A percentile compares a stretch with the other conserved stretches of the same genome.
Evolutionary conservation across 805 yeast genomes (phyloP).

Genomic region (Metschnikowia aberdeeniae): DNA sequence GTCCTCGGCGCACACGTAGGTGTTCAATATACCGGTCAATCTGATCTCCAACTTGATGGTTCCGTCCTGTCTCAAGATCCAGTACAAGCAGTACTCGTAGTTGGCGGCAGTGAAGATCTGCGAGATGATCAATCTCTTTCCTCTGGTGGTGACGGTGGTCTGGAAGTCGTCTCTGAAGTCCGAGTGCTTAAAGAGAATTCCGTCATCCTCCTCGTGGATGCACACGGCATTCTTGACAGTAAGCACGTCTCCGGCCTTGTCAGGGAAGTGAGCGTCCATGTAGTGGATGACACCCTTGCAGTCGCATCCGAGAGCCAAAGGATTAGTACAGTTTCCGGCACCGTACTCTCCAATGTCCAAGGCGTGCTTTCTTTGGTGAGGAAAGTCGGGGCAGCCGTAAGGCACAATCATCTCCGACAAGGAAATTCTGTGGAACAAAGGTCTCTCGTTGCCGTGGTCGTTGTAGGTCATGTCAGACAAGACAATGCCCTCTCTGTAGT

Average conservation of each 20-base stretch:
- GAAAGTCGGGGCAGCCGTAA: slow-evolving; percentile 73
- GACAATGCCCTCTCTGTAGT: slow-evolving; percentile 82
- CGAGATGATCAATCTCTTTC: slow-evolving; percentile 67
- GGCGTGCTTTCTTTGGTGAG: slow-evolving; percentile 83
- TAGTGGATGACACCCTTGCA: slow-evolving; percentile 85
- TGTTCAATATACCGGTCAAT: slow-evolving; percentile 79
- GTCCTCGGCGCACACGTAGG: slow-evolving; percentile 58
- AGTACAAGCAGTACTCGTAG: slow-evolving; percentile 80
- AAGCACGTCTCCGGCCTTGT: slow-evolving; percentile 63
- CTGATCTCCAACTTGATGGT: slow-evolving; percentile 74
- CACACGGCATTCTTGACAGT: slow-evolving; percentile 75
- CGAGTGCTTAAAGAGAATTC: slow-evolving; percentile 74
- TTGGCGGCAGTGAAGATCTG: slow-evolving; percentile 86
- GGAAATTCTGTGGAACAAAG: slow-evolving; percentile 75
- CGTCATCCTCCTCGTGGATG: slow-evolving; percentile 85
- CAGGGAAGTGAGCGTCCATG: slow-evolving; percentile 72
- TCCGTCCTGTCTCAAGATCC: slow-evolving; percentile 82
- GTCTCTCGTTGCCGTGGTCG: slow-evolving; percentile 70
- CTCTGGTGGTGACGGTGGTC: slow-evolving; percentile 71
- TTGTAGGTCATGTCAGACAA: slow-evolving; percentile 68
- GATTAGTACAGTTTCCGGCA: slow-evolving; percentile 82
- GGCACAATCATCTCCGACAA: slow-evolving; percentile 83
- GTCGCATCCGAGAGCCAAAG: slow-evolving; percentile 74
- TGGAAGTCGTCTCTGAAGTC: slow-evolving; percentile 78
- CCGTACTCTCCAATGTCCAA: slow-evolving; percentile 86